Evolutionary conservation across 2,329 filamentous ascomycete species (phyloP).

Genomic region (Trichoderma lentiforme): DNA sequence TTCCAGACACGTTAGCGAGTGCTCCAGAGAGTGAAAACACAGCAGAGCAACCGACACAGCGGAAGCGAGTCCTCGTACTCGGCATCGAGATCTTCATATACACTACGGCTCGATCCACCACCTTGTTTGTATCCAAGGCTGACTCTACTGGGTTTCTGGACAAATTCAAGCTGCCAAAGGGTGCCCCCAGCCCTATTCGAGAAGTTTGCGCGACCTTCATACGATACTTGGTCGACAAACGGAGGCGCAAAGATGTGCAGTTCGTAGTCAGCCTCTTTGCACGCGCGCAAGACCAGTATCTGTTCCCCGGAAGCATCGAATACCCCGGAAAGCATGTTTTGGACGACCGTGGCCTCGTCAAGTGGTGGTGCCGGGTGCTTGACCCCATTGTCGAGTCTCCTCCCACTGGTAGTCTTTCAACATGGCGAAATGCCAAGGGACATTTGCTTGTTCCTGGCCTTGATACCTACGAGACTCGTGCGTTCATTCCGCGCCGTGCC

Average conservation of each 20-base stretch:
- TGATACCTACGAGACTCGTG: conserved; percentile 74
- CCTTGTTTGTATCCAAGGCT: conserved; percentile 92
- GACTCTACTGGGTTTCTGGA: conserved; percentile 89
- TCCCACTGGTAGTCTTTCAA: conserved; percentile 29
- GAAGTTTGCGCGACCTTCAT: conserved; percentile 73
- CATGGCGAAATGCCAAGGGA: conserved; percentile 57
- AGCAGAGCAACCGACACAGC: conserved; percentile 15
- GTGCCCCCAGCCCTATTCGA: conserved; percentile 69
- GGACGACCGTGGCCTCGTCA: conserved; percentile 83
- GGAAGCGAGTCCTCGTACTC: conserved; percentile 61
- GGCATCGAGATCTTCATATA: conserved; percentile 88
- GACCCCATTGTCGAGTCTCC: conserved; percentile 65
- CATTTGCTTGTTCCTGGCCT: conserved; percentile 87
- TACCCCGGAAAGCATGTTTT: conserved; percentile 85
- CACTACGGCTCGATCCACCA: conserved; percentile 74
- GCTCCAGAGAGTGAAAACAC: conserved; percentile 26
- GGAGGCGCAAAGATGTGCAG: conserved; percentile 61
- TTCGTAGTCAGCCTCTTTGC: conserved; percentile 88
- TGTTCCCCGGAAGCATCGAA: conserved; percentile 88
- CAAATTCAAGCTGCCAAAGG: conserved; percentile 59
- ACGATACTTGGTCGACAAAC: conserved; percentile 65
- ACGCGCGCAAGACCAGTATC: conserved; percentile 84
- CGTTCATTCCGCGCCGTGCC: conserved; percentile 63
- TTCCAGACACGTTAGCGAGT: conserved; percentile 19
- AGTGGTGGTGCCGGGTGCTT: conserved; percentile 91